A percentile compares a stretch with the other conserved stretches of the same genome.
These are phyloP conservation scores for Mycena albidolilacea DNA, from an alignment of 768 basidiomycete species.

Conservation along the genomic window DNA sequence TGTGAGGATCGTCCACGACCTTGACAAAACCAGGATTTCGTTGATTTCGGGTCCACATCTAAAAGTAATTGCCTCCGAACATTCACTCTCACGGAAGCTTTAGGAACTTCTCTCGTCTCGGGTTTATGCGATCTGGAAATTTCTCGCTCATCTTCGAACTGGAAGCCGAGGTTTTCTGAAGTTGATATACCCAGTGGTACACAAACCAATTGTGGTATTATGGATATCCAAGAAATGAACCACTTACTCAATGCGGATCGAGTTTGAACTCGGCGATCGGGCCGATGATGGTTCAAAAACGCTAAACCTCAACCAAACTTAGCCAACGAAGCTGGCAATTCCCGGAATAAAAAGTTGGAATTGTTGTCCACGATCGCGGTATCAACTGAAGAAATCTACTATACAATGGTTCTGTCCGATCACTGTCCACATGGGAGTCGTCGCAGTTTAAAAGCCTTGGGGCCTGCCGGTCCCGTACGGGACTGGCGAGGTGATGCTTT, in stretches of 20 bases:
- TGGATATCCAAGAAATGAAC: neutral
- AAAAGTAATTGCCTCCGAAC: no score
- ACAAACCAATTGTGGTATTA: no score
- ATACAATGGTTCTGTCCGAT: neutral
- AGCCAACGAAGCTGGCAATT: no score
- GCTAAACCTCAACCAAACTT: no score
- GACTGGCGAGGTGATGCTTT: neutral
- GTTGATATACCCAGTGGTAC: no score
- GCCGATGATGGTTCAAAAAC: neutral
- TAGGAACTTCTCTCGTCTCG: neutral
- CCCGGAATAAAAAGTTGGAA: neutral
- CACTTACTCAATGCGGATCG: neutral
- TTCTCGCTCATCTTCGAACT: neutral
- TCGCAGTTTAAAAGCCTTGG: neutral
- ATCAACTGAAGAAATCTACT: slow-evolving; percentile 1
- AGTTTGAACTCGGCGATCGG: neutral
- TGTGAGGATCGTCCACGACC: no score
- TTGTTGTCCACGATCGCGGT: neutral
- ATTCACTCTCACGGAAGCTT: no score
- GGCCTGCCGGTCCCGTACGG: neutral
- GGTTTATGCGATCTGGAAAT: neutral
- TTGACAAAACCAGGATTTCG: no score
- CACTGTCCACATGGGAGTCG: neutral
- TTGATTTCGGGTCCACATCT: no score
- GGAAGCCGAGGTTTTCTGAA: neutral